Evolutionary conservation across 768 basidiomycete genomes (phyloP).

Genomic region (Tylopilus plumbeoviolaceoides): DNA sequence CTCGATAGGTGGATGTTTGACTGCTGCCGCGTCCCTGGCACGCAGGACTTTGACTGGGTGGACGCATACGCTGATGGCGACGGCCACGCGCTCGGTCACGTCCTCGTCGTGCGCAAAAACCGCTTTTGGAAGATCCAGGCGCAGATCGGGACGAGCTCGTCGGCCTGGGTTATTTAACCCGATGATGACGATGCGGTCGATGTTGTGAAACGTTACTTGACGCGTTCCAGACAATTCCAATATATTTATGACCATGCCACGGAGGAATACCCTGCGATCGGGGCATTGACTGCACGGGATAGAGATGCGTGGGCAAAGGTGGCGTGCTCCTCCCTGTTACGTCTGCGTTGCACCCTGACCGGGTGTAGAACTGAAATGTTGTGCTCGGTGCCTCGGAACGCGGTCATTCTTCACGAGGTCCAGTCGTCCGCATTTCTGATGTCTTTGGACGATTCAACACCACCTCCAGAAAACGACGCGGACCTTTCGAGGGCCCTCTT

Average conservation of each 20-base stretch:
- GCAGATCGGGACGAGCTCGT: conserved; percentile 51
- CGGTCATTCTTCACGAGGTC: conserved; percentile 61
- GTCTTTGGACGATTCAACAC: conserved; percentile 61
- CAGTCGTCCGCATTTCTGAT: conserved; percentile 86
- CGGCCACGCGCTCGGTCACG: conserved; percentile 58
- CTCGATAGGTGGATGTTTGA: conserved; percentile 83
- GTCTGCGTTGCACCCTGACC: neutral
- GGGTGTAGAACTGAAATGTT: conserved; percentile 56
- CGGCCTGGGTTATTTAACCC: conserved; percentile 60
- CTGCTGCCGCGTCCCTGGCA: conserved; percentile 76
- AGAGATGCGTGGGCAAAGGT: conserved; percentile 91
- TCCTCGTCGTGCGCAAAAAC: conserved; percentile 82
- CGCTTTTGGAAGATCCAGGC: conserved; percentile 81
- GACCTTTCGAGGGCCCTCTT: conserved; percentile 71
- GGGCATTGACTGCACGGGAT: conserved; percentile 72
- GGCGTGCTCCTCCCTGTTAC: neutral
- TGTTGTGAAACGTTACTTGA: neutral
- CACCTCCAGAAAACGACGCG: conserved; percentile 43
- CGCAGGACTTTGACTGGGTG: conserved; percentile 73
- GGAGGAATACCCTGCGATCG: conserved; percentile 66
- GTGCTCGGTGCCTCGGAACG: conserved; percentile 56
- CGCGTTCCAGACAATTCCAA: conserved; percentile 55
- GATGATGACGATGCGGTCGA: conserved; percentile 35
- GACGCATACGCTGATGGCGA: conserved; percentile 56
- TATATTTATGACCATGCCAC: conserved; percentile 64